Evolutionary conservation across 2,329 filamentous ascomycete genomes (phyloP), one percentile per base, ranked within the genome.

Genomic region (Fusarium cyanostomum): DNA sequence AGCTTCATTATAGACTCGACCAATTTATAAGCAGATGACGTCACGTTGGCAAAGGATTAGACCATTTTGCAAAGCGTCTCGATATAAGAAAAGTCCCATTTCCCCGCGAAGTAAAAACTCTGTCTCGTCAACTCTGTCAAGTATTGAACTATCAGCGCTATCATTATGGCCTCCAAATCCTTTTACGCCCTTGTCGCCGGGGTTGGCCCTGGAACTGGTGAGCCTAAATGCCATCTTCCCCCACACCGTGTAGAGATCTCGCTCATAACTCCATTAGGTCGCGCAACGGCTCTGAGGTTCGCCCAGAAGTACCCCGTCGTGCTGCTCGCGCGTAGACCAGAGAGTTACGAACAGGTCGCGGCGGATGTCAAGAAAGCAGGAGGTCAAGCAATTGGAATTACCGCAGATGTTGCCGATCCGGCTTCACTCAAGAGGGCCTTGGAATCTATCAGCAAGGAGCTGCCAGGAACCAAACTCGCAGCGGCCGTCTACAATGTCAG

Each of bases 401-500:
- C 84, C 6, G 84, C 90, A 24, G 75, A 78, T 30, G 68, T 71
- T 1, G 50, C 68, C 0, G 83, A 86, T 55, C 72, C 81, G 2
- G 49, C 67, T 1, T 78, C 80, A 39, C 75, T 92, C 1, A 80
- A 81, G 38, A 65, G 69, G 9, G 90, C 89, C 0, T 87, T 93
- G 52, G 79, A 86, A n/a, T 74, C 80, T 35, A 88, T 92, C 69
- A 77, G 84, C 63, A 77, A 84, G 58, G 82, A 89, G 62, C 82
- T 90, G 43, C 81, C 84, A 0, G 80, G 78, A 2, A 80, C 81
- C 41, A 81, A 80, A 57, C 78, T 88, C 9, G 86, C 84, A 3
- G 89, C 89, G 0, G 90, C 90, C 3, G 77, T 93, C 16, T 93
- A 87, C 79, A 93, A 94, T 66, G 89, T 88, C 24, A 83, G 81